Conservation (phyloP, 2,329 filamentous ascomycete species). For the Phoma herbarum region DNA sequence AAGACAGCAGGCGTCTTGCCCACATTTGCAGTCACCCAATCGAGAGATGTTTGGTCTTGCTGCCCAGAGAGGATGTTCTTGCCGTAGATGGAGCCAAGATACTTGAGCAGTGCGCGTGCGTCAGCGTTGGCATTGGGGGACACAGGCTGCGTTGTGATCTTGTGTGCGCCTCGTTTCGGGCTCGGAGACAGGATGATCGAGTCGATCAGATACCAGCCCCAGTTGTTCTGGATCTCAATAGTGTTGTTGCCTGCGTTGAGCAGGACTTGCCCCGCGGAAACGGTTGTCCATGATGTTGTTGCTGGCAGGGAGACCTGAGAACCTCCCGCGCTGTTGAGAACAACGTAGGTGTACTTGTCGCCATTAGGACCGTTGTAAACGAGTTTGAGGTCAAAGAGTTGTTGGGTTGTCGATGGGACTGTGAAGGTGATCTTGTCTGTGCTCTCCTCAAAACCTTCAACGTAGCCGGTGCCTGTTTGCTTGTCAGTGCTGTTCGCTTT, state of each 20-base stretch:
- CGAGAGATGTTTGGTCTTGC: constrained; percentile 55
- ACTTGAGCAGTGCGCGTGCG: constrained; percentile 53
- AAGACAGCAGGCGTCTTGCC: constrained; percentile 60
- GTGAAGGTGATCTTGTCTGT: constrained; percentile 58
- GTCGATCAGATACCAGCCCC: constrained; percentile 61
- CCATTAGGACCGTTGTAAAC: constrained; percentile 59
- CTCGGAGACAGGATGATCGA: constrained; percentile 53
- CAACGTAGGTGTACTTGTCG: constrained; percentile 56
- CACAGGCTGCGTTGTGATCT: constrained; percentile 52
- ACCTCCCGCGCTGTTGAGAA: constrained; percentile 55
- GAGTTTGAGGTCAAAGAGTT: constrained; percentile 57
- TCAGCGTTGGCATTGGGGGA: constrained; percentile 51
- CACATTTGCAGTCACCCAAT: constrained; percentile 56
- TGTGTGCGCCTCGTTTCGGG: constrained; percentile 50
- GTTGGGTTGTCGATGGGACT: constrained; percentile 45
- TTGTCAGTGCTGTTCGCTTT: too few species aligned
- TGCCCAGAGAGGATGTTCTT: constrained; percentile 60
- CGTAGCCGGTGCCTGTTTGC: constrained; percentile 57
- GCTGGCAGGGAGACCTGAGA: constrained; percentile 55
- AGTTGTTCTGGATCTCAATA: constrained; percentile 58
- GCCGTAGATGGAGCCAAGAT: constrained; percentile 57
- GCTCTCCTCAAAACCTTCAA: constrained; percentile 56
- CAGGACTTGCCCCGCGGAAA: constrained; percentile 57
- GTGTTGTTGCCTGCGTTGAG: constrained; percentile 57
- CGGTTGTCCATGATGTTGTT: constrained; percentile 51